phyloP scores from a whole-genome alignment of 148 eudicot species.

The Gaultheria prostrata region DNA sequence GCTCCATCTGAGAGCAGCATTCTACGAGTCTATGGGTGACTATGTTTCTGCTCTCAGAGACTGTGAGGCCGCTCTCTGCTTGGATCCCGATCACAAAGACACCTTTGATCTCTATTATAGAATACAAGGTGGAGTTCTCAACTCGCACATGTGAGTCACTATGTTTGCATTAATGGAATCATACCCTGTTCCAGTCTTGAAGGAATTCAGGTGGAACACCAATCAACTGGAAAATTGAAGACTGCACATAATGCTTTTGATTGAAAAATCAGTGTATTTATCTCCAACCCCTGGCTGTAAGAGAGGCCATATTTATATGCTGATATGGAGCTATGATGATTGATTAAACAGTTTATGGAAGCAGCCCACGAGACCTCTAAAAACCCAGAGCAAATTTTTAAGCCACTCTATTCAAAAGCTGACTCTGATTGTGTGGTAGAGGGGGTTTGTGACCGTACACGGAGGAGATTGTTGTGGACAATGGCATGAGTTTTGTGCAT shows the following conservation, averaged over 20 bases:
- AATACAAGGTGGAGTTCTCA: conserved; percentile 16
- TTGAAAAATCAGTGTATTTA: background rate
- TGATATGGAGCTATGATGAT: background rate
- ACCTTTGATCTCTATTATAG: conserved; percentile 38
- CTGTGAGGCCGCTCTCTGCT: conserved; percentile 51
- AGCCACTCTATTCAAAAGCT: background rate
- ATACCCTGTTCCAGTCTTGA: background rate
- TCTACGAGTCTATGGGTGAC: conserved; percentile 44
- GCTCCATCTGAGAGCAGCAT: conserved; percentile 57
- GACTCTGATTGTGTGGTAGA: background rate
- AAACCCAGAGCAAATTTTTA: background rate
- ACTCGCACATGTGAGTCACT: conserved; percentile 10
- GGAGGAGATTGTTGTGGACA: conserved; percentile 10
- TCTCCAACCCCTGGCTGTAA: background rate
- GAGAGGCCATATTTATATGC: background rate
- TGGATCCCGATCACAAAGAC: conserved; percentile 47
- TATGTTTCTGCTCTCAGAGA: conserved; percentile 31
- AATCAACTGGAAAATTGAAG: background rate
- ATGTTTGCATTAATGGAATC: background rate
- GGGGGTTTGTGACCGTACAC: background rate
- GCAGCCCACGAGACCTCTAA: background rate
- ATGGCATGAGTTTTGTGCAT: background rate
- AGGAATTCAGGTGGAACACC: background rate
- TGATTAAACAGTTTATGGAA: background rate
- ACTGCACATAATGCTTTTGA: background rate